Evolutionary conservation across 768 basidiomycete species (phyloP).

Genomic region (Mycena vitilis): DNA sequence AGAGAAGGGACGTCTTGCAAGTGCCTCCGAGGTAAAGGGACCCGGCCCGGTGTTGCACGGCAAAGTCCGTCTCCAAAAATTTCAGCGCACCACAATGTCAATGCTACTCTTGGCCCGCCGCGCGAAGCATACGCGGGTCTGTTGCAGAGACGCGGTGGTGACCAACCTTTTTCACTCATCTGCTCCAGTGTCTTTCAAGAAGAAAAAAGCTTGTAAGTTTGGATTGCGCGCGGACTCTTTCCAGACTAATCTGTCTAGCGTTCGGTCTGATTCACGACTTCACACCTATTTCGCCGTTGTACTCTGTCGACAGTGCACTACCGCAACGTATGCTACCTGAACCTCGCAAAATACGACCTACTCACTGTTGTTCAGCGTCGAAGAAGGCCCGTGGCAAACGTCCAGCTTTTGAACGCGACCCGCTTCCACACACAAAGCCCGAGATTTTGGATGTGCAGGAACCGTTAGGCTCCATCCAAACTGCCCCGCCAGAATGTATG

Average conservation of each 20-base stretch:
- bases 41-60: too few relatives aligned
- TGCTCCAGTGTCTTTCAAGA: conserved; percentile 1
- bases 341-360: too few relatives aligned
- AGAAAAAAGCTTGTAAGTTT: conserved; percentile 8
- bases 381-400: neutral
- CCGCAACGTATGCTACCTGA: neutral
- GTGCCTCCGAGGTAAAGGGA: too few relatives aligned
- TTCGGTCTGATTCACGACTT: neutral
- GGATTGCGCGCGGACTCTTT: neutral
- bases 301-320: conserved; percentile 5
- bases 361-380: neutral
- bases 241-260: neutral
- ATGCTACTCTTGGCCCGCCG: conserved; percentile 11
- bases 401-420: conserved; percentile 25
- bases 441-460: too few relatives aligned
- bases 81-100: too few relatives aligned
- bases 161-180: conserved; percentile 24
- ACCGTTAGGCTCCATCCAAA: conserved; percentile 14
- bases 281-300: neutral
- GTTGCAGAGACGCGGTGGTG: neutral
- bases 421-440: neutral
- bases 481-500: neutral
- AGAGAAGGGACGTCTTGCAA: too few relatives aligned
- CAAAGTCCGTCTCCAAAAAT: too few relatives aligned
- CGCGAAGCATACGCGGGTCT: conserved; percentile 5